phyloP scores from a whole-genome alignment of 1,284 basidiomycete species.

The Mycena citricolor region DNA sequence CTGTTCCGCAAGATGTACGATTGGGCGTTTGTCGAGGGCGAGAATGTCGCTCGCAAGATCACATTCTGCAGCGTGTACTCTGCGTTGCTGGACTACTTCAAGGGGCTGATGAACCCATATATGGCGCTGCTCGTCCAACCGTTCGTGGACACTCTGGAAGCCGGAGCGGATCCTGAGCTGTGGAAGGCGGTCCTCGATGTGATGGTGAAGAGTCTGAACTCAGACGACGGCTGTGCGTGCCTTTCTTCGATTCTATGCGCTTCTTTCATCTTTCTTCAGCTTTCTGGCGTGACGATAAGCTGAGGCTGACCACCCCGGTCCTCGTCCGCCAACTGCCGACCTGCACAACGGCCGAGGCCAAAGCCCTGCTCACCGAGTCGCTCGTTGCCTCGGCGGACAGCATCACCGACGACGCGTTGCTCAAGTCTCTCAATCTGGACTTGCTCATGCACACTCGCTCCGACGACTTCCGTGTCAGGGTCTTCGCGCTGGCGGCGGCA shows the following conservation, averaged over 20 bases:
- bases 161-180: constrained; percentile 46
- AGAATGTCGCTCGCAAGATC: constrained; percentile 50
- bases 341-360: constrained; percentile 42
- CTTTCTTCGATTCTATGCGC: constrained; percentile 37
- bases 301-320: constrained; percentile 59
- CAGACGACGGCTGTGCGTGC: constrained; percentile 78
- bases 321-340: constrained; percentile 68
- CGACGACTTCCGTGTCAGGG: constrained; percentile 65
- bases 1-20: constrained; percentile 92
- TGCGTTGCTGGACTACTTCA: constrained; percentile 80
- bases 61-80: constrained; percentile 76
- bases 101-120: constrained; percentile 90
- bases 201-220: constrained; percentile 69
- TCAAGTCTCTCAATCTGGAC: constrained; percentile 81
- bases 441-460: constrained; percentile 88
- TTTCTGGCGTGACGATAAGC: constrained; percentile 86
- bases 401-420: constrained; percentile 58
- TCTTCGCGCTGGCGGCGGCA: constrained; percentile 71
- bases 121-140: constrained; percentile 76
- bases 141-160: constrained; percentile 63
- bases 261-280: constrained; percentile 38
- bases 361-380: constrained; percentile 44
- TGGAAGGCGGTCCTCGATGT: constrained; percentile 70
- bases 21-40: constrained; percentile 85
- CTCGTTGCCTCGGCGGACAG: constrained; percentile 56